Evolutionary conservation across 2,329 filamentous ascomycete species (phyloP).

Genomic region (Falciphora oryzae): DNA sequence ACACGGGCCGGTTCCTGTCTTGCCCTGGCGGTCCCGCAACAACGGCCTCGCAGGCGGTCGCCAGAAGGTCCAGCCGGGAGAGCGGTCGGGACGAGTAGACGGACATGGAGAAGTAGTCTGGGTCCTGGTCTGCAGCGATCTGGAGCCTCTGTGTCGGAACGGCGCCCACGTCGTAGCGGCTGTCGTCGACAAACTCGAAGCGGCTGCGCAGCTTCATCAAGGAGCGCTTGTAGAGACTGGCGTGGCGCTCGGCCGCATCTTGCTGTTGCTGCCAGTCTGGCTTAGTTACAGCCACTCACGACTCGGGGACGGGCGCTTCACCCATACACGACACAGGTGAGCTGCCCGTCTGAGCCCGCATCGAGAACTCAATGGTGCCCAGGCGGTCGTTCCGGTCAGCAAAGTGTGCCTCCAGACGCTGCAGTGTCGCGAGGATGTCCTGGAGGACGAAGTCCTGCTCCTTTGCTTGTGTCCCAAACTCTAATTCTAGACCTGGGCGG

Average conservation of each 20-base stretch:
- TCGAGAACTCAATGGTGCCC: not conserved
- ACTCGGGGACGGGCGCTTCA: not conserved
- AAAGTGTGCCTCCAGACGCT: not conserved
- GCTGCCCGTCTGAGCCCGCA: not conserved
- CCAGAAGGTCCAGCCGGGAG: not conserved
- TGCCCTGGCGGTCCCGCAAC: not conserved
- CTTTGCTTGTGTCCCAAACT: no score
- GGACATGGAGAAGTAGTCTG: not conserved
- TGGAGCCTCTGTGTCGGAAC: not conserved
- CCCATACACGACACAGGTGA: no score
- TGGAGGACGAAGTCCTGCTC: not conserved
- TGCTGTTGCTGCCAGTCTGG: not conserved
- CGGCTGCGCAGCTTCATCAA: not conserved
- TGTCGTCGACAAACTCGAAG: not conserved
- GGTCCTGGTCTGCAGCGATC: not conserved
- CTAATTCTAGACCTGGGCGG: no score
- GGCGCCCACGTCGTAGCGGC: not conserved
- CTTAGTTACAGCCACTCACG: not conserved
- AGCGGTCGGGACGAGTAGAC: not conserved
- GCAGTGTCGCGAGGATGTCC: not conserved
- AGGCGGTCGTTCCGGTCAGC: no score
- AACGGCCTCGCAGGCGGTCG: not conserved
- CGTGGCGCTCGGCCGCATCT: not conserved
- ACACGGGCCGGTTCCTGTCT: not conserved
- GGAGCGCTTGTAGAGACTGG: not conserved